A percentile compares a stretch with the other conserved stretches of the same genome.
phyloP scores from a whole-genome alignment of 2,329 filamentous ascomycete genomes.

The Paecilomyces fulvus region DNA sequence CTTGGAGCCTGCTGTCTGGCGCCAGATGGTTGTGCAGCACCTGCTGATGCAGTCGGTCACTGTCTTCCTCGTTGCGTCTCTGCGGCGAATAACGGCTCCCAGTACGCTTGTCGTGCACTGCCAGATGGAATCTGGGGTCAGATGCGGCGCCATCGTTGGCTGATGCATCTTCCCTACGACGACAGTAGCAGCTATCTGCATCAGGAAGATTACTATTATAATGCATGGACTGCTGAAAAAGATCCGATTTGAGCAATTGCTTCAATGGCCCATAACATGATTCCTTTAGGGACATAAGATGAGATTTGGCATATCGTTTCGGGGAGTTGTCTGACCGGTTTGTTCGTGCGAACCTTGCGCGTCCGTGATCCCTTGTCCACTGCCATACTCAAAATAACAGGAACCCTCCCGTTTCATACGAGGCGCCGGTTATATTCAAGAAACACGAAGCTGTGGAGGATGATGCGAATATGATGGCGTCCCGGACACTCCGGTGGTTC shows the following conservation, averaged over 20 bases:
- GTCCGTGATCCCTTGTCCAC: not conserved
- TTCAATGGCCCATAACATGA: not conserved
- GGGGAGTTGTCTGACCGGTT: not conserved
- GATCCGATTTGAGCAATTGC: not conserved
- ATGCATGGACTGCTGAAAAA: not conserved
- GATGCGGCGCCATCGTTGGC: not conserved
- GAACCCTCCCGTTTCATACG: not conserved
- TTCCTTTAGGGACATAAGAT: not conserved
- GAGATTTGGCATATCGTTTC: not conserved
- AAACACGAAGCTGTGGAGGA: not conserved
- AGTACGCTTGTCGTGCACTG: not conserved
- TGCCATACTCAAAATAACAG: not conserved
- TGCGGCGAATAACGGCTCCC: not conserved
- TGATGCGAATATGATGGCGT: not conserved
- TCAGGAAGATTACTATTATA: not conserved
- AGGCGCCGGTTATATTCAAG: not conserved
- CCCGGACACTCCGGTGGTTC: not conserved
- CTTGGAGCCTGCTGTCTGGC: conserved; percentile 13
- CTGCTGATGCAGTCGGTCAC: not conserved
- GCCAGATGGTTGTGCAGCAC: conserved; percentile 12
- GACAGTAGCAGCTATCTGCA: not conserved
- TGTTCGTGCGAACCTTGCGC: not conserved
- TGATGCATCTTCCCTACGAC: not conserved
- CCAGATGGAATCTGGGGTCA: not conserved
- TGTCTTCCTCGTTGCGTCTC: not conserved